Base-by-base conservation (phyloP, 129 eudicot species). In the Flaveria robusta region DNA sequence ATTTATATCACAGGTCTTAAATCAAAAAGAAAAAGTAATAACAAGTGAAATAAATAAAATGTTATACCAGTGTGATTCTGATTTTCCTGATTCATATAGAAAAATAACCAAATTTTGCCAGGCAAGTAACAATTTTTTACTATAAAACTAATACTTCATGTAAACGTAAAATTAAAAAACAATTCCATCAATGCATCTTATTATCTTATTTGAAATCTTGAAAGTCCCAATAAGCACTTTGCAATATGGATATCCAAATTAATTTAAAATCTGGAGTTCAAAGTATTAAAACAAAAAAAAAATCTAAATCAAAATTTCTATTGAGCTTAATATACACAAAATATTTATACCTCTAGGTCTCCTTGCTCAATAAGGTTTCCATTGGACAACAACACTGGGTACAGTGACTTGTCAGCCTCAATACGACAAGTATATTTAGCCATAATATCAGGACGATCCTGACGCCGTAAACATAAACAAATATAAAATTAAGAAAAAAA, bases 361-460 rank as follows among this genome's bases (percentile, higher is more conserved):
- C 99, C 97, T 89, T 94, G 96, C 73, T 84, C 97, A 43, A 89
- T 52, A 59, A 94, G 99, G 83, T 94, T 94, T 66, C 99, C 99
- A 51, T 94, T 94, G 10, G 96, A 91, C 77, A 94, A 70, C 82
- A 94, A 68, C 8, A 91, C 97, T 0, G 99, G 99, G 76, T 94
- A 94, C 70, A 89, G 74, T 31, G 89, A 85, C 85, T 94, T 91
- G 83, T 94, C 97, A 15, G 90, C 99, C 85, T 94, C 99, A 43
- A 94, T 87, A 65, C 92, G 99, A 63, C 96, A 89, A 58, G 99
- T 94, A 81, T 94, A 94, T 79, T 86, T 91, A 3, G 99, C 96
- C 99, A 94, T 91, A 49, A 94, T 83, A 88, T 94, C 99, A 59
- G 99, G 99, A 23, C 99, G 99, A 79, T 94, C 99, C 97, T 94